Percentiles rank a stretch among this genome's conserved stretches.
These are phyloP conservation scores for Copromyces sp. DNA, from an alignment of 495 filamentous ascomycete species.

Conservation along the genomic window DNA sequence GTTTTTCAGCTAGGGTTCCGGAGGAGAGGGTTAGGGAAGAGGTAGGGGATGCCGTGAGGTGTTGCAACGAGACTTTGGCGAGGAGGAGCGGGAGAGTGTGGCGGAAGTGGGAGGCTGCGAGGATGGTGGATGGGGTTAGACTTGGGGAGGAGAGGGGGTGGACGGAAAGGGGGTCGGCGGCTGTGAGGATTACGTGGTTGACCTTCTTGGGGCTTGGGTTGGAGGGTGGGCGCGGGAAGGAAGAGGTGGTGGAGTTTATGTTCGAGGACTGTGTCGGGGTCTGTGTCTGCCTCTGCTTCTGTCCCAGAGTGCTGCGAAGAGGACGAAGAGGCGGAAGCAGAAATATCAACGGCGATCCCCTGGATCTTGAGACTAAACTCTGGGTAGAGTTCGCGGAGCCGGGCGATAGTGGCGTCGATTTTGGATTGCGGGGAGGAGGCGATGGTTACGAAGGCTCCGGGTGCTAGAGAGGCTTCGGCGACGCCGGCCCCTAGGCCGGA, in stretches of 20 bases:
- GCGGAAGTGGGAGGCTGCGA: slow-evolving; percentile 36
- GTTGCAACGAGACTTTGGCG: slow-evolving; percentile 39
- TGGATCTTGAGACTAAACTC: slow-evolving; percentile 8
- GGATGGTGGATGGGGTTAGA: slow-evolving; percentile 28
- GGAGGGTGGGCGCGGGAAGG: slow-evolving; percentile 12
- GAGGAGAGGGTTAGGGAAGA: slow-evolving; percentile 47
- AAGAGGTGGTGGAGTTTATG: slow-evolving; percentile 39
- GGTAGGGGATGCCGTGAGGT: slow-evolving; percentile 27
- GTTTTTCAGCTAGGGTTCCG: slow-evolving; percentile 37
- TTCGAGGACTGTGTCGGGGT: slow-evolving; percentile 29
- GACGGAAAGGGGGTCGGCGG: slow-evolving; percentile 34
- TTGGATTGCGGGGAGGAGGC: slow-evolving; percentile 38
- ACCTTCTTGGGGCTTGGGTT: slow-evolving; percentile 17
- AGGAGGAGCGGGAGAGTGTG: slow-evolving; percentile 42
- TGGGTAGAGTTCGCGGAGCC: slow-evolving; percentile 30
- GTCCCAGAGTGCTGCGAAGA: too few species aligned
- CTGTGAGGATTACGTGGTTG: slow-evolving; percentile 56
- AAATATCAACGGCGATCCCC: slow-evolving; percentile 44
- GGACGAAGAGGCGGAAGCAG: not conserved
- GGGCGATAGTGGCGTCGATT: slow-evolving; percentile 28
- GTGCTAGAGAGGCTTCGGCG: slow-evolving; percentile 39
- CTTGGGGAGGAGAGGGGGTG: slow-evolving; percentile 29
- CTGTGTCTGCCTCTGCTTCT: not conserved
- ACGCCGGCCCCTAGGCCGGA: slow-evolving; percentile 48
- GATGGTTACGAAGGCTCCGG: slow-evolving; percentile 43